These are phyloP conservation scores for Xylaria telfairii DNA, from an alignment of 495 filamentous ascomycete species.

Conservation along the genomic window DNA sequence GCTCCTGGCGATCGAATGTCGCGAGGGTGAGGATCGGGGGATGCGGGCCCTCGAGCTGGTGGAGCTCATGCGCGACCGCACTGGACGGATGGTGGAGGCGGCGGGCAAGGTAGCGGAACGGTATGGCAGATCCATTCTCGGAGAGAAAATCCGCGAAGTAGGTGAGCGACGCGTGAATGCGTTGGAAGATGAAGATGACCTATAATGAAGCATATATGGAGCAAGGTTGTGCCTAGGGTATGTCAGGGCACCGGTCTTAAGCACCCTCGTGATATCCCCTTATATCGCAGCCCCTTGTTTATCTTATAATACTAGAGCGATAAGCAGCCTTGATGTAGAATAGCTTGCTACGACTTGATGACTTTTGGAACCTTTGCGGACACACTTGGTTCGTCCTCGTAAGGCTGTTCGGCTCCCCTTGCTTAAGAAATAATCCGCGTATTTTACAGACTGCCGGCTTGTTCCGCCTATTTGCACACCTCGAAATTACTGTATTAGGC, in stretches of 20 bases:
- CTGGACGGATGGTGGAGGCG: conserved; percentile 83
- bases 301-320: neutral
- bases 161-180: conserved; percentile 68
- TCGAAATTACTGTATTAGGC: neutral
- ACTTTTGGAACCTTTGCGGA: neutral
- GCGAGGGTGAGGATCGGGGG: conserved; percentile 87
- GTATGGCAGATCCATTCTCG: conserved; percentile 75
- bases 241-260: neutral
- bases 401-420: neutral
- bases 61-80: conserved; percentile 74
- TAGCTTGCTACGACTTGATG: neutral
- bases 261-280: neutral
- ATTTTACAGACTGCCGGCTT: neutral
- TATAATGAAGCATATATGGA: conserved; percentile 24
- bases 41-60: conserved; percentile 92
- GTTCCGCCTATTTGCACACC: neutral
- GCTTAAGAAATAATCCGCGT: neutral
- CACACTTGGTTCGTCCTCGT: neutral
- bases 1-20: conserved; percentile 87
- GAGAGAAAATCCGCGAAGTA: conserved; percentile 85
- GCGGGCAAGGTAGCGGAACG: conserved; percentile 82
- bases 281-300: neutral
- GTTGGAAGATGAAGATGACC: conserved; percentile 56
- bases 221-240: conserved; percentile 7
- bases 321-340: conserved; percentile 1